These are phyloP conservation scores for Coniella lustricola DNA, from an alignment of 2,329 filamentous ascomycete genomes.

Conservation along the genomic window DNA sequence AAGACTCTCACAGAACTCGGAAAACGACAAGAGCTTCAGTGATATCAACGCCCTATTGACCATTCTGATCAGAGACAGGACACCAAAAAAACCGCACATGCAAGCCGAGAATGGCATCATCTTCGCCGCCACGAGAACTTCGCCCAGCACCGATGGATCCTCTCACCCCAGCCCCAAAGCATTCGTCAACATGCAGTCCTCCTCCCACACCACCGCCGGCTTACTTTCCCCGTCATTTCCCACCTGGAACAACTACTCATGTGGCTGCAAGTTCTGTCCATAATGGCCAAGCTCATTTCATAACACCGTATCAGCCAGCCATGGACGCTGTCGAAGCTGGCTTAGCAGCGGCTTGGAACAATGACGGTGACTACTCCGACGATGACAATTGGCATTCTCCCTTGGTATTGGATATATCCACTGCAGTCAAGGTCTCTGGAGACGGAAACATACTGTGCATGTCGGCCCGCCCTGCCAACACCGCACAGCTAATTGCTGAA, in stretches of 20 bases:
- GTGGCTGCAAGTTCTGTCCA: not conserved
- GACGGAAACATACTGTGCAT: slow-evolving; percentile 44
- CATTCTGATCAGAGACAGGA: no score
- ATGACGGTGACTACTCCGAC: slow-evolving; percentile 18
- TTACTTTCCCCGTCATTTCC: slow-evolving; percentile 3
- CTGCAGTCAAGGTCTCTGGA: slow-evolving; percentile 38
- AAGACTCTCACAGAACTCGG: no score
- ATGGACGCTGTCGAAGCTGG: not conserved
- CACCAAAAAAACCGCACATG: no score
- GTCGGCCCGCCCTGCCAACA: slow-evolving; percentile 27
- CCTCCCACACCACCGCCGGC: slow-evolving; percentile 15
- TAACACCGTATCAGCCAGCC: not conserved
- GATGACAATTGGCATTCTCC: slow-evolving; percentile 26
- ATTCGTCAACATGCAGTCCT: not conserved
- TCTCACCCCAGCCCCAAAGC: slow-evolving; percentile 5
- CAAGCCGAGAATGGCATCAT: no score
- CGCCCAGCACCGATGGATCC: not conserved
- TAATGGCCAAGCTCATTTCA: not conserved
- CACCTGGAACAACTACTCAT: not conserved
- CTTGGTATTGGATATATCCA: slow-evolving; percentile 41
- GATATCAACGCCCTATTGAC: no score
- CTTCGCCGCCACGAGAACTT: no score
- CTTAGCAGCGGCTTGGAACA: not conserved
- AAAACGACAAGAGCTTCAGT: no score
- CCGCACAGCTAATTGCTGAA: slow-evolving; percentile 36